Conservation (phyloP, 345 rosid genomes). For the Arabis alpina region DNA sequence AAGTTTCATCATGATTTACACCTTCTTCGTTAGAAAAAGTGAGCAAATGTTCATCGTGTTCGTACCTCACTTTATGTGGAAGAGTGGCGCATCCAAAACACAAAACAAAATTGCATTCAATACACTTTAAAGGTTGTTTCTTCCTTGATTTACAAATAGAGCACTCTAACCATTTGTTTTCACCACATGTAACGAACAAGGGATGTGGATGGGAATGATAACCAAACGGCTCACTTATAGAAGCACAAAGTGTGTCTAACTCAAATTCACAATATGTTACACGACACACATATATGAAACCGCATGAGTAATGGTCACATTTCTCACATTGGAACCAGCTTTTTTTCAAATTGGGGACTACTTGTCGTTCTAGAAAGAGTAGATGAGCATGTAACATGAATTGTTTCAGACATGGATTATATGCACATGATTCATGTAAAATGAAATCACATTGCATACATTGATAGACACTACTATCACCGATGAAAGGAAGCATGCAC, state of each 20-base stretch:
- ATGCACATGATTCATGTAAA: slow-evolving; percentile 28
- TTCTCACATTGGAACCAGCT: not conserved
- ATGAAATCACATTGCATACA: slow-evolving; percentile 29
- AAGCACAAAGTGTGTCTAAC: slow-evolving; percentile 20
- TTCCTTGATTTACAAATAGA: not conserved
- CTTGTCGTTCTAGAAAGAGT: not conserved
- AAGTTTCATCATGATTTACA: not conserved
- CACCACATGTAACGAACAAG: not conserved
- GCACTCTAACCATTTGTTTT: not conserved
- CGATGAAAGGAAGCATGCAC: not conserved
- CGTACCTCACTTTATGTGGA: not conserved
- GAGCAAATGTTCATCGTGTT: slow-evolving; percentile 17
- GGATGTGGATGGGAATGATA: slow-evolving; percentile 9
- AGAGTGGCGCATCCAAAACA: slow-evolving; percentile 30
- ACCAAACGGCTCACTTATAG: not conserved
- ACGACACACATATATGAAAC: not conserved
- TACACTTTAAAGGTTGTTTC: not conserved
- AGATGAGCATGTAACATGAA: slow-evolving; percentile 20
- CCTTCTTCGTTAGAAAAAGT: not conserved
- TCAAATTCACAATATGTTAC: too few relatives aligned
- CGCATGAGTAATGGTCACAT: not conserved
- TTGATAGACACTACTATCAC: not conserved
- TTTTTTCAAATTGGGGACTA: not conserved
- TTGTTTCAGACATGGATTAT: slow-evolving; percentile 1
- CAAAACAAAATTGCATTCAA: not conserved